These are phyloP conservation scores for Ceratocystis cubensis DNA, from an alignment of 2,329 filamentous ascomycete species.

Conservation along the genomic window DNA sequence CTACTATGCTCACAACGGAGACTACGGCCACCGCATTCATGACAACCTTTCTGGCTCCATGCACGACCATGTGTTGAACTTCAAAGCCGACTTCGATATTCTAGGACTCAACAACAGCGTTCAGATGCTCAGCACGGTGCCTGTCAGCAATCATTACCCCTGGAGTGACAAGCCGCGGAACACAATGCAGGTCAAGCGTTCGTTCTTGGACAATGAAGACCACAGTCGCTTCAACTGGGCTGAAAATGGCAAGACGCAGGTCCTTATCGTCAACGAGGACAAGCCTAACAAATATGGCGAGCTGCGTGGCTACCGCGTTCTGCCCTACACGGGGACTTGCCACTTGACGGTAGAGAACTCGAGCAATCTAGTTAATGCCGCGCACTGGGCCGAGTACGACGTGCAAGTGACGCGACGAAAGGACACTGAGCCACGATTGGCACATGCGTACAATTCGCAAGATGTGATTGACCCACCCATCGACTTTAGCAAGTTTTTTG, in stretches of 20 bases:
- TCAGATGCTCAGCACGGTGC: slow-evolving; percentile 27
- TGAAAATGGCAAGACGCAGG: slow-evolving; percentile 34
- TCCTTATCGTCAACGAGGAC: slow-evolving; percentile 35
- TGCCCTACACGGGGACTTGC: slow-evolving; percentile 28
- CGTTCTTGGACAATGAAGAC: slow-evolving; percentile 24
- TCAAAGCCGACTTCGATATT: slow-evolving; percentile 33
- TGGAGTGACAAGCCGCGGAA: slow-evolving; percentile 30
- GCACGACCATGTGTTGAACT: slow-evolving; percentile 32
- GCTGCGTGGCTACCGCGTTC: slow-evolving; percentile 35
- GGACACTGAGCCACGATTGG: slow-evolving; percentile 29
- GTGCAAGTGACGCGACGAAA: slow-evolving; percentile 36
- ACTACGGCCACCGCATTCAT: slow-evolving; percentile 29
- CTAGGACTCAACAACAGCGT: slow-evolving; percentile 29
- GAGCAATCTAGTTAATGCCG: slow-evolving; percentile 30
- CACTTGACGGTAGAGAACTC: slow-evolving; percentile 36
- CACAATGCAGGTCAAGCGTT: slow-evolving; percentile 28
- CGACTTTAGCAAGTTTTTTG: slow-evolving; percentile 36
- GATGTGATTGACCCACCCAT: slow-evolving; percentile 32
- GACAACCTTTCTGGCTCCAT: slow-evolving; percentile 28
- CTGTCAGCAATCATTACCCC: slow-evolving; percentile 28
- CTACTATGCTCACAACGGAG: slow-evolving; percentile 28
- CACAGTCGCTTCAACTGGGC: slow-evolving; percentile 29
- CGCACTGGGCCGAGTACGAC: slow-evolving; percentile 33
- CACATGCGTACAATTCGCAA: slow-evolving; percentile 30
- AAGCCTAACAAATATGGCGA: slow-evolving; percentile 37